phyloP scores from a whole-genome alignment of 192 early-diverging fungal genomes.

The Funneliformis mosseae region DNA sequence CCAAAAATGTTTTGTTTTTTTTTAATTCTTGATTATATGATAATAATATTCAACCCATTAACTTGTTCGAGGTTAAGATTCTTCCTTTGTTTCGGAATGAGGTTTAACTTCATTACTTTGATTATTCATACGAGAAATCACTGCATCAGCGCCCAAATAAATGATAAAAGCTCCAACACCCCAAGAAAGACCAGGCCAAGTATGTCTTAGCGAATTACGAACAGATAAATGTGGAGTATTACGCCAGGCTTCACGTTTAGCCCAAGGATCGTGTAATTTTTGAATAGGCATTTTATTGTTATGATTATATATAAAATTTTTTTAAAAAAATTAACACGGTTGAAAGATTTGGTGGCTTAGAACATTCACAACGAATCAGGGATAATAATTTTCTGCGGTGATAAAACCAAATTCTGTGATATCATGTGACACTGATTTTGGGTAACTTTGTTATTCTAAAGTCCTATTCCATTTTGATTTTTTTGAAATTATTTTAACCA shows the following conservation, averaged over 20 bases:
- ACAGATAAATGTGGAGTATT: conserved; percentile 63
- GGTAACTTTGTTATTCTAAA: no score
- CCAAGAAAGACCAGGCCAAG: conserved; percentile 69
- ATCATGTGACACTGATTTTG: no score
- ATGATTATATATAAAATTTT: not conserved
- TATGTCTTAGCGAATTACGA: conserved; percentile 53
- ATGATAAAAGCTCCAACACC: conserved; percentile 67
- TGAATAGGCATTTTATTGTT: conserved; percentile 22
- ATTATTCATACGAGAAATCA: not conserved
- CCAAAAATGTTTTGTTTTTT: not conserved
- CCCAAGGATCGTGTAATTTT: conserved; percentile 68
- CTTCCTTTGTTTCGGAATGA: not conserved
- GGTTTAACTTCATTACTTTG: not conserved
- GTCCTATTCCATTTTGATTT: no score
- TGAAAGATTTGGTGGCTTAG: no score
- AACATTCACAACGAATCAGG: no score
- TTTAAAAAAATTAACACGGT: not conserved
- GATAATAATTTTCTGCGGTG: no score
- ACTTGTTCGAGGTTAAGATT: not conserved
- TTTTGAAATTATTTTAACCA: no score
- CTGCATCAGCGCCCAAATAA: conserved; percentile 58
- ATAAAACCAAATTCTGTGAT: no score
- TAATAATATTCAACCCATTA: not conserved
- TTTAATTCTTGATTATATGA: not conserved
- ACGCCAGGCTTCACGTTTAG: conserved; percentile 70